phyloP scores from a whole-genome alignment of 495 filamentous ascomycete species.

The Amorphotheca resinae region DNA sequence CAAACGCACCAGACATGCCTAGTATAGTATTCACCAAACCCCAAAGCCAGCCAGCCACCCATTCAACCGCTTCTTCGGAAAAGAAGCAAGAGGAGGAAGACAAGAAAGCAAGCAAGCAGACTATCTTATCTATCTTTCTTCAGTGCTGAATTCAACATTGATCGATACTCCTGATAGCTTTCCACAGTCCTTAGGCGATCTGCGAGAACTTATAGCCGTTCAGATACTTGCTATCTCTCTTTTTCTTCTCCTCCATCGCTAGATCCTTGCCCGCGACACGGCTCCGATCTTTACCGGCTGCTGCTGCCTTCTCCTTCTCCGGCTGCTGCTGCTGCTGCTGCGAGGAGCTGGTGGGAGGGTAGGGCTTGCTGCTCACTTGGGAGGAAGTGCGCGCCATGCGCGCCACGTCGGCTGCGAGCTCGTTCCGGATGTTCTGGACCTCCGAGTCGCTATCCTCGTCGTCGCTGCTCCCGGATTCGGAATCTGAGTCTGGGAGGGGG shows the following conservation, averaged over 20 bases:
- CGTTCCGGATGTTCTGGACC: constrained; percentile 1
- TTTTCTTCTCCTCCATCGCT: not conserved
- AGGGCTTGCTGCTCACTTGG: not conserved
- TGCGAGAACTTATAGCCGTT: not conserved
- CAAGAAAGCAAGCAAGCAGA: too few relatives aligned
- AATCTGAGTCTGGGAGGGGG: not conserved
- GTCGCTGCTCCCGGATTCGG: not conserved
- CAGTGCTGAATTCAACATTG: too few relatives aligned
- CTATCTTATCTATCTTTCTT: too few relatives aligned
- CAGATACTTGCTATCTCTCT: not conserved
- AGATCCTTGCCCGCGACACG: not conserved
- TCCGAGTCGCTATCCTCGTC: not conserved
- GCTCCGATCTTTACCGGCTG: not conserved
- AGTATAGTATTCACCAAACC: too few relatives aligned
- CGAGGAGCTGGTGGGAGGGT: not conserved
- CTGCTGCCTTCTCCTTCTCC: not conserved
- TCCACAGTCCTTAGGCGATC: not conserved
- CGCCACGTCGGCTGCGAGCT: constrained; percentile 5
- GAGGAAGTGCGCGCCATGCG: not conserved
- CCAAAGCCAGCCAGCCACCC: too few relatives aligned
- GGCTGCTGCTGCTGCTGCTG: too few relatives aligned
- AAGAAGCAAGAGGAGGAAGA: too few relatives aligned
- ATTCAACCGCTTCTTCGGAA: too few relatives aligned
- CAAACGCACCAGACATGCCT: too few relatives aligned
- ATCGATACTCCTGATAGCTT: too few relatives aligned